These are phyloP conservation scores for Ceriops decandra DNA, from an alignment of 345 rosid species.

Conservation along the genomic window DNA sequence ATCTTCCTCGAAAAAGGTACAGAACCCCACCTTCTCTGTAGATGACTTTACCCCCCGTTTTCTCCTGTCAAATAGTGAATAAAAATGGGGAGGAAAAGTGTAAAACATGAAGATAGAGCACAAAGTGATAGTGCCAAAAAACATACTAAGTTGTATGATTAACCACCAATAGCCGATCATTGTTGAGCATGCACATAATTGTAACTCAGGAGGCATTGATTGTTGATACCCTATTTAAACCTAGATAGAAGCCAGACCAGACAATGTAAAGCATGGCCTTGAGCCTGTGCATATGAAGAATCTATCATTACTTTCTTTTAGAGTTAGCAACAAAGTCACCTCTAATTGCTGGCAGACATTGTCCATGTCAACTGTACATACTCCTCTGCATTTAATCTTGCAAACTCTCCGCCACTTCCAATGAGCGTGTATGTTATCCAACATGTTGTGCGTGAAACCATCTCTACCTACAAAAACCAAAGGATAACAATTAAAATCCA, in stretches of 20 bases:
- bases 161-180: not conserved
- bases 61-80: conserved; percentile 53
- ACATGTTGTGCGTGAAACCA: conserved; percentile 94
- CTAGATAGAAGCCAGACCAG: not conserved
- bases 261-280: not conserved
- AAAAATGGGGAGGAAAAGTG: not conserved
- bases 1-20: conserved; percentile 84
- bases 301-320: not conserved
- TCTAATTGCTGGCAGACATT: conserved; percentile 85
- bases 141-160: not conserved
- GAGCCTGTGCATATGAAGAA: not conserved
- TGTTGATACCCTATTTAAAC: too few relatives aligned
- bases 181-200: too few relatives aligned
- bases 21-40: conserved; percentile 69
- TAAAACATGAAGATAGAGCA: not conserved
- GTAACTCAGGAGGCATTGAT: too few relatives aligned
- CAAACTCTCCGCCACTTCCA: conserved; percentile 88
- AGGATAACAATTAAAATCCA: not conserved
- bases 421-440: conserved; percentile 81
- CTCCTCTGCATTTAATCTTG: conserved; percentile 93
- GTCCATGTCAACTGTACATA: conserved; percentile 90
- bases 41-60: conserved; percentile 86
- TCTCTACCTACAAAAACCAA: conserved; percentile 67
- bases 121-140: not conserved
- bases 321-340: conserved; percentile 35